Conservation (phyloP, 148 eudicot species). For the Arbutus unedo region DNA sequence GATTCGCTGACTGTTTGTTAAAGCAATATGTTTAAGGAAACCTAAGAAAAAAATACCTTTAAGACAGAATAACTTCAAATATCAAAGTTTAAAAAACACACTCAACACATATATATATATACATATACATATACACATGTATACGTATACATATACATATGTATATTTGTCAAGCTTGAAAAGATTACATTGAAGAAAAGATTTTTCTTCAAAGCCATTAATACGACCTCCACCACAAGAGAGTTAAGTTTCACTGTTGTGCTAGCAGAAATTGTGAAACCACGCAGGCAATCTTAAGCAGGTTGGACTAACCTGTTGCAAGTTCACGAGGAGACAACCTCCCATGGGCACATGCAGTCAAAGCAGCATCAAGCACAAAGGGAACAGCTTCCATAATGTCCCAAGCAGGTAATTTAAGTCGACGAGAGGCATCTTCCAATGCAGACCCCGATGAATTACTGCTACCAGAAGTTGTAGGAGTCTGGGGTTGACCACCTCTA, state of each 20-base stretch:
- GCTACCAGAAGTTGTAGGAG: conserved; percentile 64
- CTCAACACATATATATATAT: background rate
- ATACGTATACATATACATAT: no score
- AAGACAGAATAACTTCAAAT: background rate
- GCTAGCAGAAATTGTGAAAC: background rate
- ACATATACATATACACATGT: no score
- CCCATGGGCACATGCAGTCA: conserved; percentile 89
- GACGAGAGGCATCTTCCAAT: conserved; percentile 56
- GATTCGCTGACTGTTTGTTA: background rate
- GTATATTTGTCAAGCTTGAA: background rate
- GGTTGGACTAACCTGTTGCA: conserved; percentile 74
- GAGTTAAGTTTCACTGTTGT: background rate
- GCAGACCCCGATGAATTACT: conserved; percentile 70
- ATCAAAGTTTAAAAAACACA: background rate
- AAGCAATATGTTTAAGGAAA: background rate
- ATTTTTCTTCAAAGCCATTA: background rate
- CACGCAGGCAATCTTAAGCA: background rate
- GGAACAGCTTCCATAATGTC: conserved; percentile 96
- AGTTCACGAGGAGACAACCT: conserved; percentile 88
- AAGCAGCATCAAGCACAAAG: conserved; percentile 86
- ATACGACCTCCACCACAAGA: background rate
- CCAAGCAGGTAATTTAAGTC: conserved; percentile 87
- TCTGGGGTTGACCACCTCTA: conserved; percentile 42
- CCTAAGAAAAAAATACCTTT: background rate
- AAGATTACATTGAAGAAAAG: background rate